Evolutionary conservation across 2,329 filamentous ascomycete species (phyloP).

Genomic region (Pyricularia grisea): DNA sequence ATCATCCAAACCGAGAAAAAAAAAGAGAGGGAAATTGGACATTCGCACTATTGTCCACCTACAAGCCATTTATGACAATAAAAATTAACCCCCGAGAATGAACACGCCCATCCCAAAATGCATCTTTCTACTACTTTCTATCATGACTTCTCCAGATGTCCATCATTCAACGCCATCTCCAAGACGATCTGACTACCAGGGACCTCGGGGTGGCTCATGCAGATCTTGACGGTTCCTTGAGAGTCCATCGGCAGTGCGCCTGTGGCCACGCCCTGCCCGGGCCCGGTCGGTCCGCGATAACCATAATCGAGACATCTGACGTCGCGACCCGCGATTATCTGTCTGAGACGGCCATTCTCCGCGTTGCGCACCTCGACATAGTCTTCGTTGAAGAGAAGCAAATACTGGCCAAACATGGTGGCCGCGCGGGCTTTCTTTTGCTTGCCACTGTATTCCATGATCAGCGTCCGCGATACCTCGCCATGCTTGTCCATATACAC

Average conservation of each 20-base stretch:
- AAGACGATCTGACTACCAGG: slow-evolving; percentile 79
- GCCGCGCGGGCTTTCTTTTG: slow-evolving; percentile 68
- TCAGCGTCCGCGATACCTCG: slow-evolving; percentile 84
- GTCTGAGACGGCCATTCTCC: slow-evolving; percentile 84
- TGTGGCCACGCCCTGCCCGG: slow-evolving; percentile 23
- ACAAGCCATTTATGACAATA: neutral
- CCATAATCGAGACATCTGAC: slow-evolving; percentile 88
- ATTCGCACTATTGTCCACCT: no score
- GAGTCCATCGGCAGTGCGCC: slow-evolving; percentile 27
- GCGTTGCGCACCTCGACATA: slow-evolving; percentile 97
- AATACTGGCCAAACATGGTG: slow-evolving; percentile 83
- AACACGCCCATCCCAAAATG: neutral
- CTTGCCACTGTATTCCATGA: slow-evolving; percentile 98
- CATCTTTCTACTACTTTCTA: neutral
- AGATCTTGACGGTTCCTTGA: slow-evolving; percentile 80
- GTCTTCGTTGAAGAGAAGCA: slow-evolving; percentile 89
- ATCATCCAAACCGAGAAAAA: no score
- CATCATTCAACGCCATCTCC: slow-evolving; percentile 88
- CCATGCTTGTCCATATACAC: slow-evolving; percentile 98
- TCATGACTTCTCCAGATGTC: slow-evolving; percentile 46
- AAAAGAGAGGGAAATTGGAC: no score
- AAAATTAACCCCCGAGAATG: neutral
- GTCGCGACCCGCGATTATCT: slow-evolving; percentile 88
- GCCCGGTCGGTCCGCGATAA: slow-evolving; percentile 49
- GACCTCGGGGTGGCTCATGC: slow-evolving; percentile 87